These are phyloP conservation scores for Amyloporia xantha DNA, from an alignment of 768 basidiomycete species.

Conservation along the genomic window DNA sequence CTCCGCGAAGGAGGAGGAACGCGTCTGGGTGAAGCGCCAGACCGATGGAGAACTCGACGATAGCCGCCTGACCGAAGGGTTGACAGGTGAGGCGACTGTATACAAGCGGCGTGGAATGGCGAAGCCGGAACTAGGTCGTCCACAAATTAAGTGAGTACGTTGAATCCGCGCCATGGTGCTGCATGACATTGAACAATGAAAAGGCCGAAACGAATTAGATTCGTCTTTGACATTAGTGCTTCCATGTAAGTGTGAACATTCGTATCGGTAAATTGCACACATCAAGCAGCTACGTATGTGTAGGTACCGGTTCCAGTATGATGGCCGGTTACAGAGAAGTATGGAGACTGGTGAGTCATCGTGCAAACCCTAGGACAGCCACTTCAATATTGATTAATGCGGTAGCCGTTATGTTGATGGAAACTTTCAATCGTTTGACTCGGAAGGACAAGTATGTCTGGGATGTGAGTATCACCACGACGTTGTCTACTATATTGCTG, in stretches of 20 bases:
- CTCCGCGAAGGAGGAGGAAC: constrained; percentile 61
- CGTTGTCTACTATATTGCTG: background rate
- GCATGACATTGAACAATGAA: background rate
- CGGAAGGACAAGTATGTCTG: constrained; percentile 69
- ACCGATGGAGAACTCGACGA: constrained; percentile 69
- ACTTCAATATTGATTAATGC: too few species aligned
- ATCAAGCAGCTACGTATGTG: background rate
- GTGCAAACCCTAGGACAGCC: background rate
- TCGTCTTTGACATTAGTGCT: constrained; percentile 63
- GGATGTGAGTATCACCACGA: constrained; percentile 72
- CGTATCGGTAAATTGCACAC: background rate
- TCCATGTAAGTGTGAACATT: constrained; percentile 41
- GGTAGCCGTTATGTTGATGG: constrained; percentile 68
- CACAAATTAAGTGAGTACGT: constrained; percentile 52
- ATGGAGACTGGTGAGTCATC: constrained; percentile 49
- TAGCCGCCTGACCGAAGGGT: constrained; percentile 55
- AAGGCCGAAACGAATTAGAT: constrained; percentile 62
- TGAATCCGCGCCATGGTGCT: background rate
- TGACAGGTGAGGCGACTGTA: constrained; percentile 63
- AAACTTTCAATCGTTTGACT: constrained; percentile 56
- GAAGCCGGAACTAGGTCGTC: constrained; percentile 59
- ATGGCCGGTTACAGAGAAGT: constrained; percentile 56
- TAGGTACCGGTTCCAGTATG: constrained; percentile 71
- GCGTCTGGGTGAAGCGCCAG: constrained; percentile 66
- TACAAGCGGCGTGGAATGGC: constrained; percentile 68